A percentile compares a stretch with the other conserved stretches of the same genome.
Conservation (phyloP, 2,329 filamentous ascomycete genomes). For the Hirsutella thompsonii region DNA sequence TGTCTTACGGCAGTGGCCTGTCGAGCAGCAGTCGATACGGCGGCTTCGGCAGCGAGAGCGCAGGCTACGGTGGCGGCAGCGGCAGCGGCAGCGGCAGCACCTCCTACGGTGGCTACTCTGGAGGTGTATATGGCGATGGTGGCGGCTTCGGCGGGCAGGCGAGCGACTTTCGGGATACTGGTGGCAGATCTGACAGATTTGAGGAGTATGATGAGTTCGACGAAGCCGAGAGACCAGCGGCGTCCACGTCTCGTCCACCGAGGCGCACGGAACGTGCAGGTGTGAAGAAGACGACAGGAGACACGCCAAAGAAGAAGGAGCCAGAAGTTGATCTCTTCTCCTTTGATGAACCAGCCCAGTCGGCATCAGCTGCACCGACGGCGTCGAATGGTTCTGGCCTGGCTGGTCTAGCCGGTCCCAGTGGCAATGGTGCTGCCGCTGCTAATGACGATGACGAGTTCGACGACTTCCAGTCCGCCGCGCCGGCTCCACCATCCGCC, state of each 20-base stretch:
- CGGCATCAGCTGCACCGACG: slow-evolving; percentile 31
- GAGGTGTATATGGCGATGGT: slow-evolving; percentile 85
- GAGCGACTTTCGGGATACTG: slow-evolving; percentile 57
- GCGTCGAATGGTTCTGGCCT: slow-evolving; percentile 34
- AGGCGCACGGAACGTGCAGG: slow-evolving; percentile 18
- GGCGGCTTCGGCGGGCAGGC: slow-evolving; percentile 78
- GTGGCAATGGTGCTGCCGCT: slow-evolving; percentile 9
- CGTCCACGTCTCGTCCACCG: slow-evolving; percentile 32
- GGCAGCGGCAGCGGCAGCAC: slow-evolving; percentile 10
- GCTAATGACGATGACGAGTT: slow-evolving; percentile 74
- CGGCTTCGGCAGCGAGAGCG: slow-evolving; percentile 83
- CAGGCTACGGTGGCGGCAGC: slow-evolving; percentile 49
- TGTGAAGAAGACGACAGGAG: slow-evolving; percentile 33
- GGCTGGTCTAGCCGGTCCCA: slow-evolving; percentile 25
- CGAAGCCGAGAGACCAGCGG: slow-evolving; percentile 44
- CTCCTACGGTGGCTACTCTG: slow-evolving; percentile 48
- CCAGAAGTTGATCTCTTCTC: slow-evolving; percentile 89
- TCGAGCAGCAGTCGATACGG: slow-evolving; percentile 54
- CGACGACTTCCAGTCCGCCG: slow-evolving; percentile 90
- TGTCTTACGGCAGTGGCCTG: slow-evolving; percentile 45
- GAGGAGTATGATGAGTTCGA: slow-evolving; percentile 97
- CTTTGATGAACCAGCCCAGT: slow-evolving; percentile 61
- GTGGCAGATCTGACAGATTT: slow-evolving; percentile 57
- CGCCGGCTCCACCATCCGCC: slow-evolving; percentile 40
- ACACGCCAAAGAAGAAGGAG: slow-evolving; percentile 67